These are phyloP conservation scores for Hanseniaspora lachancei DNA, from an alignment of 805 yeast species.

Conservation along the genomic window DNA sequence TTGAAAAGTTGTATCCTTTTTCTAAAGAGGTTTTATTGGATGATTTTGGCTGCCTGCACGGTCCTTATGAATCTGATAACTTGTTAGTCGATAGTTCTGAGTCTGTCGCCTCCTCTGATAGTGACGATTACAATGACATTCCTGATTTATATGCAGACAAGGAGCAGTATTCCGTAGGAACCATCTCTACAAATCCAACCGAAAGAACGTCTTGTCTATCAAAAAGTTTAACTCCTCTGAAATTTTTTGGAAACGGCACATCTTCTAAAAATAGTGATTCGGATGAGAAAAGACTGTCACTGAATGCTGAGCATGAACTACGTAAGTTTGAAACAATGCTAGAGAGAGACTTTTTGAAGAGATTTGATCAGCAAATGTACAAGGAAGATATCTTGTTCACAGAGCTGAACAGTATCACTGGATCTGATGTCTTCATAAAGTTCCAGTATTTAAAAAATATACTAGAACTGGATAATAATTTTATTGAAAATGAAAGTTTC, in stretches of 20 bases:
- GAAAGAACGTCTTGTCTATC: not conserved
- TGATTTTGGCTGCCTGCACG: not conserved
- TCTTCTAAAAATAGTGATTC: not conserved
- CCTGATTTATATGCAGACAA: not conserved
- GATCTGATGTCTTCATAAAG: not conserved
- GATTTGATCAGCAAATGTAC: slow-evolving; percentile 1
- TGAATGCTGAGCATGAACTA: not conserved
- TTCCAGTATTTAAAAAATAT: not conserved
- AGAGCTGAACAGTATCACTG: not conserved
- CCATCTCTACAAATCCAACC: not conserved
- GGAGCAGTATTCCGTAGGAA: not conserved
- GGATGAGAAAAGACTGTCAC: not conserved
- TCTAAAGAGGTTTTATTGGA: not conserved
- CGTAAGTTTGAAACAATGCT: not conserved
- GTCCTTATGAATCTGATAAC: slow-evolving; percentile 3
- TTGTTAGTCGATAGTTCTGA: not conserved
- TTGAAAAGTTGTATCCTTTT: not conserved
- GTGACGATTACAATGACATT: not conserved
- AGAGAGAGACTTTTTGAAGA: not conserved
- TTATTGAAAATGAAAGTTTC: not conserved
- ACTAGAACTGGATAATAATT: not conserved
- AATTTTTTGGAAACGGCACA: too few species aligned
- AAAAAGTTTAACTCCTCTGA: not conserved
- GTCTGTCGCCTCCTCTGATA: not conserved
- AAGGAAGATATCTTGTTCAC: not conserved